Conservation (phyloP, 2,329 filamentous ascomycete species). For the Camillea tinctor region DNA sequence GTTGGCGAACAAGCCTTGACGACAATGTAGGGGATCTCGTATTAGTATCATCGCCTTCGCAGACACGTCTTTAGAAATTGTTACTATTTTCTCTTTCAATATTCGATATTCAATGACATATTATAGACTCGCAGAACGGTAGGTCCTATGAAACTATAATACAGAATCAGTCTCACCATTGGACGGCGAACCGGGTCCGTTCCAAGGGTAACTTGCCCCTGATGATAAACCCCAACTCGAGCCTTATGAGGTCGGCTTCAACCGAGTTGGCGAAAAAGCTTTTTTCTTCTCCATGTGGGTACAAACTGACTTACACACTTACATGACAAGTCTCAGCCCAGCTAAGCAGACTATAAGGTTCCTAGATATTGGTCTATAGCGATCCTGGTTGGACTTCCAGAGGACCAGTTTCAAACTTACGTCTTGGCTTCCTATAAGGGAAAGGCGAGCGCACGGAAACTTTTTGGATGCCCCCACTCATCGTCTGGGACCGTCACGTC, state of each 20-base stretch:
- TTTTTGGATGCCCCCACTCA: background rate
- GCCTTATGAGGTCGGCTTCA: background rate
- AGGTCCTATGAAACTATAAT: background rate
- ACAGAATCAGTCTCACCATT: conserved; percentile 4
- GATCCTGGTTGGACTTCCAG: conserved; percentile 13
- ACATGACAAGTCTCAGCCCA: too few relatives aligned
- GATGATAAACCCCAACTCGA: background rate
- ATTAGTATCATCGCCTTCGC: too few relatives aligned
- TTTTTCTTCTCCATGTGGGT: too few relatives aligned
- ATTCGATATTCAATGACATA: background rate
- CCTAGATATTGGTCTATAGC: too few relatives aligned
- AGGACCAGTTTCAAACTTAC: conserved; percentile 39
- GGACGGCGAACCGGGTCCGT: background rate
- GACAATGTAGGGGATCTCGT: too few relatives aligned
- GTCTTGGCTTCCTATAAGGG: conserved; percentile 7
- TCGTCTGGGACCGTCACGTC: conserved; percentile 1
- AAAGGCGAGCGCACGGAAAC: background rate
- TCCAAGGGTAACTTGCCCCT: background rate
- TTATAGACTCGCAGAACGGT: background rate
- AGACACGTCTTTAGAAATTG: too few relatives aligned
- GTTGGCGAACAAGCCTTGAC: too few relatives aligned
- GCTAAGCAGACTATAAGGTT: too few relatives aligned
- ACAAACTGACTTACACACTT: too few relatives aligned
- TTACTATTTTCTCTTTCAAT: too few relatives aligned
- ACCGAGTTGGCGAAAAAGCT: background rate